Evolutionary conservation across 2,329 filamentous ascomycete species (phyloP), one percentile per base, ranked within the genome.

Genomic region (Talaromyces sp.): DNA sequence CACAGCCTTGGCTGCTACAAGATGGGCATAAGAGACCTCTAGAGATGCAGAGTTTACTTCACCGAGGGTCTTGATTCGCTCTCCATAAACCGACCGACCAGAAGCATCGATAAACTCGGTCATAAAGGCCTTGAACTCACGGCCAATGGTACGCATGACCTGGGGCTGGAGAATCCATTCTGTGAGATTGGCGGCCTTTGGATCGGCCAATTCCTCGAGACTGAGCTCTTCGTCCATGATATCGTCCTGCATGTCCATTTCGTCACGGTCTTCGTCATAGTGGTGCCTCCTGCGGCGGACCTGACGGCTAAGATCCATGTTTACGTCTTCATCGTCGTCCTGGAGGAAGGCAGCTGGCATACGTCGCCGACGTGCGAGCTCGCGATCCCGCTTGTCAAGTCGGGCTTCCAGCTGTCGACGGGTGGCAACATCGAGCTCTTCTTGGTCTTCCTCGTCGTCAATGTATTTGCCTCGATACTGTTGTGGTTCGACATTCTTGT

Each of bases 191-290:
- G 92, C 86, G 18, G 95, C 92, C 75, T 99, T 99, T 66, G 98
- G 89, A 74, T 99, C 95, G 65, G 90, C 87, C 50, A 99, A 82
- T 12, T 91, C 92, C 76, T 98, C 94, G 0, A 98, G 85, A 1
- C 93, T 93, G 23, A 99, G 85, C 75, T 98, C 93, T 75, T 96
- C 94, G 66, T 96, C 91, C 90, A 98, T 94, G 66, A 96, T 92
- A 71, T 97, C 92, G 55, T 89, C 91, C 62, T 89, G 91, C 87
- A 96, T 92, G 64, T 93, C 89, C 69, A 88, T 83, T 67, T 96
- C 93, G 67, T 97, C 93, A 12, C 89, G 88, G 47, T 96, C 92
- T 76, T 99, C 96, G 66, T 99, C 95, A 72, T 98, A 99, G 68
- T 90, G 87, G 76, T 95, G 91, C 68, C 95, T 87, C 58, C 91